These are phyloP conservation scores for Edaphochlamys debaryana DNA, from an alignment of 139 green algal species.

Conservation along the genomic window DNA sequence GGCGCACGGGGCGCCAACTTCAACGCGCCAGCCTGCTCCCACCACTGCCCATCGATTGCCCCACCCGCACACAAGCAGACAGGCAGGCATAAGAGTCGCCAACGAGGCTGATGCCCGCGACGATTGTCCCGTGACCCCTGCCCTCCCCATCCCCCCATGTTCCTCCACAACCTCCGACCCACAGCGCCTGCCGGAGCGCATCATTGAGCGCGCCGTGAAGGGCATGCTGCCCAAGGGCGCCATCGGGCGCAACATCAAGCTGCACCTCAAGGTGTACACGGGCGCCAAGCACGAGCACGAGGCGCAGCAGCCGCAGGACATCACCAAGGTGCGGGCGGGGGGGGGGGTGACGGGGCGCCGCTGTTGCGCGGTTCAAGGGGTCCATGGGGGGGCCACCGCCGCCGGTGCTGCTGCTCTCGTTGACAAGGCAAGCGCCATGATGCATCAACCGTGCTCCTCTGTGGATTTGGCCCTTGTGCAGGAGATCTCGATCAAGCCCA, in stretches of 20 bases:
- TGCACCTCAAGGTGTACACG: slow-evolving; percentile 96
- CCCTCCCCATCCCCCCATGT: background rate
- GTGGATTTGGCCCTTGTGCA: no score
- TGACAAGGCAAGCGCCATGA: no score
- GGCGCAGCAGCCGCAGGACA: slow-evolving; percentile 92
- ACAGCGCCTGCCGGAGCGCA: slow-evolving; percentile 95
- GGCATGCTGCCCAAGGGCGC: slow-evolving; percentile 98
- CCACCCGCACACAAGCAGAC: background rate
- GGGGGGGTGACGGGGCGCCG: no score
- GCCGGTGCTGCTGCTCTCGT: no score
- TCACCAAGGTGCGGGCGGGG: slow-evolving; percentile 68
- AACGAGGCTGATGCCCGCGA: no score
- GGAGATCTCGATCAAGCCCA: slow-evolving; percentile 53
- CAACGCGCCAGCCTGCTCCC: no score
- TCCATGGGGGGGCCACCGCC: no score
- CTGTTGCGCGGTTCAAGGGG: no score
- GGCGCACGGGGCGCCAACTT: background rate
- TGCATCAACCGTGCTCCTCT: no score
- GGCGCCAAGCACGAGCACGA: slow-evolving; percentile 90
- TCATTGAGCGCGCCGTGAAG: slow-evolving; percentile 96
- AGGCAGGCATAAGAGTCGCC: no score
- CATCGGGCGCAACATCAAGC: slow-evolving; percentile 86
- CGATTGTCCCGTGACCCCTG: background rate
- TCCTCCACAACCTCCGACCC: no score
- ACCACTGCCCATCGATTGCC: background rate